phyloP scores from a whole-genome alignment of 73 alveolate species.

The Tetrahymena borealis region DNA sequence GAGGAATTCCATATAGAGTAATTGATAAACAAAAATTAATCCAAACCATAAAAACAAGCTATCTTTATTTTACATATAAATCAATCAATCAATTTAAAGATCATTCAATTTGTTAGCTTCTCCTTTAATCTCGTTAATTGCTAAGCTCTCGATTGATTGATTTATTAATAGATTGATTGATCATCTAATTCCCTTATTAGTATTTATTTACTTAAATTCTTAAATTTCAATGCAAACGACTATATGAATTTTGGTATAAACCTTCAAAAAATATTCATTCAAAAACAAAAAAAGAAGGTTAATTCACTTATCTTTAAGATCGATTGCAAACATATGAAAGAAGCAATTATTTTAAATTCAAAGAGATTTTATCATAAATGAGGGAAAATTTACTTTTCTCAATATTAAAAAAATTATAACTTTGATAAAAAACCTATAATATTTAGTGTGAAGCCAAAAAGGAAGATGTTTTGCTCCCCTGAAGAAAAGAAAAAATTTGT shows the following conservation, averaged over 20 bases:
- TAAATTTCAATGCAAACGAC: not conserved
- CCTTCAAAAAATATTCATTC: not conserved
- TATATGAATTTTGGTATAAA: not conserved
- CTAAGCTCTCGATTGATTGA: not conserved
- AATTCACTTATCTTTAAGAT: not conserved
- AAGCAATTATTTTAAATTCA: not conserved
- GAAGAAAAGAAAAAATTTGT: constrained; percentile 17
- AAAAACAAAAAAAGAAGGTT: not conserved
- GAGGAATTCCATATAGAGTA: constrained; percentile 1
- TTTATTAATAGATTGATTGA: too few relatives aligned
- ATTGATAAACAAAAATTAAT: not conserved
- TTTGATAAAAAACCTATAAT: too few relatives aligned
- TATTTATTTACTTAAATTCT: not conserved
- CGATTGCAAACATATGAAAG: not conserved
- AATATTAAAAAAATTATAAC: too few relatives aligned
- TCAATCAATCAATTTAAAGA: not conserved
- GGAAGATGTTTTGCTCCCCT: constrained; percentile 18
- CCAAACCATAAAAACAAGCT: too few relatives aligned
- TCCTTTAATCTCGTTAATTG: not conserved
- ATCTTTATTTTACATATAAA: too few relatives aligned
- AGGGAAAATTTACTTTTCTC: not conserved
- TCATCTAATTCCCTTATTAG: not conserved
- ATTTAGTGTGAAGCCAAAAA: constrained; percentile 24
- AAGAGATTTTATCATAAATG: not conserved
- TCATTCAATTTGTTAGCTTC: not conserved